Conservation (phyloP, 139 green algal species). For the Chlamydomonas sp. region DNA sequence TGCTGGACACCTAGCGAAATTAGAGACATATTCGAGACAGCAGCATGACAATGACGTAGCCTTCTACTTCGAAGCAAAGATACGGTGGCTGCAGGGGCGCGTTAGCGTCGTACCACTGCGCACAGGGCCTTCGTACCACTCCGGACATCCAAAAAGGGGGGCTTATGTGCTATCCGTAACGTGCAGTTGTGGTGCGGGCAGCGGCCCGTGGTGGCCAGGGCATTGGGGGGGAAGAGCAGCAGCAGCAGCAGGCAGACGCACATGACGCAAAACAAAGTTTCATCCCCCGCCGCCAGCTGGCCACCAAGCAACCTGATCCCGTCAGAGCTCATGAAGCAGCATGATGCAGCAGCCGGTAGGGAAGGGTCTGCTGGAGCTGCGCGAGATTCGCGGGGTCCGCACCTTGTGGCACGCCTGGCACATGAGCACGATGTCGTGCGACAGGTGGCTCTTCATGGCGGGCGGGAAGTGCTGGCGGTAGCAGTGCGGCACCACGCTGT, state of each 20-base stretch:
- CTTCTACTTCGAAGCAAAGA: too few relatives aligned
- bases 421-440: constrained; percentile 83
- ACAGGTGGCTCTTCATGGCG: constrained; percentile 75
- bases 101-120: too few relatives aligned
- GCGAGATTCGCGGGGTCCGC: not conserved
- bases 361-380: not conserved
- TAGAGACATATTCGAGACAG: too few relatives aligned
- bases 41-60: too few relatives aligned
- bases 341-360: not conserved
- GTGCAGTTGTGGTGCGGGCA: too few relatives aligned
- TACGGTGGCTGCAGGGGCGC: too few relatives aligned
- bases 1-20: constrained; percentile 27
- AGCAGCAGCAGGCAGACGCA: not conserved
- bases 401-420: constrained; percentile 68
- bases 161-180: too few relatives aligned
- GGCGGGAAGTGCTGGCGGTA: constrained; percentile 76
- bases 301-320: not conserved
- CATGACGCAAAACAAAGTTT: too few relatives aligned
- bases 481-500: constrained; percentile 77
- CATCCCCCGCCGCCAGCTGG: too few relatives aligned
- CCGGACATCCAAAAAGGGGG: too few relatives aligned
- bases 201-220: not conserved
- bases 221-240: not conserved
- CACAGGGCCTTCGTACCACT: too few relatives aligned
- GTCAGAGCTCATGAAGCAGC: not conserved